Conservation (phyloP, 2,329 filamentous ascomycete genomes). For the Scolecobasidium constrictum region DNA sequence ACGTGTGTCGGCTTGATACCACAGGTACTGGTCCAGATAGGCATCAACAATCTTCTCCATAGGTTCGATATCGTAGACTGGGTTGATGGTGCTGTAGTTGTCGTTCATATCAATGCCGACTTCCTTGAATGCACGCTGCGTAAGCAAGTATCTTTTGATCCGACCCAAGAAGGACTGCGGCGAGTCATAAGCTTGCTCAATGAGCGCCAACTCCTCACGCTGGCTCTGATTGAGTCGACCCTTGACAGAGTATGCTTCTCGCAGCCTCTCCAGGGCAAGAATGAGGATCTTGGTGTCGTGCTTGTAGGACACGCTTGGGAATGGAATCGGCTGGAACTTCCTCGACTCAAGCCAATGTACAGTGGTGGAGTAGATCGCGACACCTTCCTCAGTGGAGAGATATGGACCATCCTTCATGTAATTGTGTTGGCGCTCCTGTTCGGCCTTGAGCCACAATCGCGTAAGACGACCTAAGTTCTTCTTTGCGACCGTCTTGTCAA, state of each 20-base stretch:
- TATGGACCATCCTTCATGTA: slow-evolving; percentile 99
- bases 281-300: slow-evolving; percentile 99
- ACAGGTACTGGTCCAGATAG: slow-evolving; percentile 95
- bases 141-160: slow-evolving; percentile 95
- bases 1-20: slow-evolving; percentile 97
- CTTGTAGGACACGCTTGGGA: slow-evolving; percentile 98
- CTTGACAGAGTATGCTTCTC: slow-evolving; percentile 96
- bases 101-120: slow-evolving; percentile 99
- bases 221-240: slow-evolving; percentile 94
- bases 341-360: slow-evolving; percentile 98
- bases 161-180: slow-evolving; percentile 90
- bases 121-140: slow-evolving; percentile 97
- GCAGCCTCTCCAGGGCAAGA: slow-evolving; percentile 79
- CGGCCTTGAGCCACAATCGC: slow-evolving; percentile 91
- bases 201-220: slow-evolving; percentile 88
- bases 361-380: slow-evolving; percentile 97
- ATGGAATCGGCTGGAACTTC: slow-evolving; percentile 97
- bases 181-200: slow-evolving; percentile 97
- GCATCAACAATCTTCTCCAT: slow-evolving; percentile 99
- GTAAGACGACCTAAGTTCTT: slow-evolving; percentile 96
- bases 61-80: slow-evolving; percentile 96
- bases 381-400: slow-evolving; percentile 94
- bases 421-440: slow-evolving; percentile 97
- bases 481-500: slow-evolving; percentile 98
- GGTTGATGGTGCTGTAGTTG: slow-evolving; percentile 98